Evolutionary conservation across 176 grass and related monocot species (phyloP).

Genomic region (Oryza australiensis): DNA sequence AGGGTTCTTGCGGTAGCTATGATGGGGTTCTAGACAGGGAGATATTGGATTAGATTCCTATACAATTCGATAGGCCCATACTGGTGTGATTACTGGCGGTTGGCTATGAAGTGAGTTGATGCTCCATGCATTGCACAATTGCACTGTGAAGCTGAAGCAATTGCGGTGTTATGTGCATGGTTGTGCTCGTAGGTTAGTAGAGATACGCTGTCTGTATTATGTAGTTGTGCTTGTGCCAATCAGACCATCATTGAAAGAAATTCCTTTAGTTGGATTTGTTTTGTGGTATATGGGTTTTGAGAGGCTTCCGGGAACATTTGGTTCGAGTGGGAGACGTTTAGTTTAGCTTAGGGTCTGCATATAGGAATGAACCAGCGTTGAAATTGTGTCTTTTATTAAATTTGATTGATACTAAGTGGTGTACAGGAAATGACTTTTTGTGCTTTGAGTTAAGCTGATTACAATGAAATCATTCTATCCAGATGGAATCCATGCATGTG

Average conservation of each 20-base stretch:
- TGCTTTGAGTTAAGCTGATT: neutral
- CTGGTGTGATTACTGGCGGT: neutral
- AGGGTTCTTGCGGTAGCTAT: neutral
- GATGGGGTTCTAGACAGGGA: neutral
- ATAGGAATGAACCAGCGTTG: neutral
- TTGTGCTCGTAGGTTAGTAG: neutral
- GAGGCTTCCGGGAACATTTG: neutral
- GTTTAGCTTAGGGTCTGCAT: neutral
- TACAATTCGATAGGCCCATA: neutral
- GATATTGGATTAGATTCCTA: neutral
- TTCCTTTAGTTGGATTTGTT: neutral
- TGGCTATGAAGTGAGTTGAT: neutral
- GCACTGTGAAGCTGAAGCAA: neutral
- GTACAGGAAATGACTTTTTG: neutral
- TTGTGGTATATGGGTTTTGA: neutral
- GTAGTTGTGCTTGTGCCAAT: neutral
- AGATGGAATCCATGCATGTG: neutral
- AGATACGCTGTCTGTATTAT: neutral
- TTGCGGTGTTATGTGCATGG: neutral
- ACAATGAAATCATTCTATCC: neutral
- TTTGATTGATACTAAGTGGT: neutral
- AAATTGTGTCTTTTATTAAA: neutral
- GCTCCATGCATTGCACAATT: neutral
- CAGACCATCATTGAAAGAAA: neutral
- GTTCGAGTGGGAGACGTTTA: neutral